Percentiles rank a stretch among this genome's conserved stretches.
Conservation (phyloP, 139 green algal genomes). For the Closterium sp. region DNA sequence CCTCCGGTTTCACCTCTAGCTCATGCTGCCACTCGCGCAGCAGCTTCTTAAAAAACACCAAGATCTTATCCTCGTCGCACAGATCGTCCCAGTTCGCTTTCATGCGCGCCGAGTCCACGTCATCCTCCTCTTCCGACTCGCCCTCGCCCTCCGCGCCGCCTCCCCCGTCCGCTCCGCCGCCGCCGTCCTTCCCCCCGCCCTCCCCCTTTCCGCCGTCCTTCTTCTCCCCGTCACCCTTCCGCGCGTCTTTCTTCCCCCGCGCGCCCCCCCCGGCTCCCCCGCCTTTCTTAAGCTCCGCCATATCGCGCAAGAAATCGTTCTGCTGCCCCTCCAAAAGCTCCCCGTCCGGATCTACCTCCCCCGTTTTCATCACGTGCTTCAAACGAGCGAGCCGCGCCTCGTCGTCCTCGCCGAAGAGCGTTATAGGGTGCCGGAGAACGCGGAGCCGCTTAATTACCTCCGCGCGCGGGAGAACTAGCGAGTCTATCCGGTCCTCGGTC, state of each 20-base stretch:
- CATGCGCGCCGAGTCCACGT: conserved; percentile 48
- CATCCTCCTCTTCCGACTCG: conserved; percentile 18
- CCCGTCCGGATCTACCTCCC: conserved; percentile 27
- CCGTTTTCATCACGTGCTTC: conserved; percentile 33
- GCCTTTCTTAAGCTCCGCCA: conserved; percentile 23
- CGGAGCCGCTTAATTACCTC: conserved; percentile 85
- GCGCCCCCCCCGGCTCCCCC: neutral
- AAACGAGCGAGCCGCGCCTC: conserved; percentile 20
- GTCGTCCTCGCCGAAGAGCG: conserved; percentile 88
- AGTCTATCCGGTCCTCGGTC: conserved; percentile 25
- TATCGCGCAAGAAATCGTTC: conserved; percentile 53
- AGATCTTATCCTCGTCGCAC: conserved; percentile 48
- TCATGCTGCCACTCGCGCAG: conserved; percentile 88
- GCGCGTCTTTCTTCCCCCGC: conserved; percentile 3
- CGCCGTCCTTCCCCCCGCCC: conserved; percentile 10
- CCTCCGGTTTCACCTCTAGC: conserved; percentile 70
- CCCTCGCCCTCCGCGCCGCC: conserved; percentile 4
- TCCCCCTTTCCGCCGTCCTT: conserved; percentile 37
- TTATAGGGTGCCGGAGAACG: conserved; percentile 79
- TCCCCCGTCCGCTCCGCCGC: conserved; percentile 8
- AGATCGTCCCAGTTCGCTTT: conserved; percentile 38
- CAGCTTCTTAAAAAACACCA: conserved; percentile 51
- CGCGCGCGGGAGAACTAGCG: conserved; percentile 54
- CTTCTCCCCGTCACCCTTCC: conserved; percentile 33
- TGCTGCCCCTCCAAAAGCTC: conserved; percentile 49